A percentile compares a stretch with the other conserved stretches of the same genome.
These are phyloP conservation scores for Saccharomyces hybrid DNA, from an alignment of 1,139 yeast genomes.

Conservation along the genomic window DNA sequence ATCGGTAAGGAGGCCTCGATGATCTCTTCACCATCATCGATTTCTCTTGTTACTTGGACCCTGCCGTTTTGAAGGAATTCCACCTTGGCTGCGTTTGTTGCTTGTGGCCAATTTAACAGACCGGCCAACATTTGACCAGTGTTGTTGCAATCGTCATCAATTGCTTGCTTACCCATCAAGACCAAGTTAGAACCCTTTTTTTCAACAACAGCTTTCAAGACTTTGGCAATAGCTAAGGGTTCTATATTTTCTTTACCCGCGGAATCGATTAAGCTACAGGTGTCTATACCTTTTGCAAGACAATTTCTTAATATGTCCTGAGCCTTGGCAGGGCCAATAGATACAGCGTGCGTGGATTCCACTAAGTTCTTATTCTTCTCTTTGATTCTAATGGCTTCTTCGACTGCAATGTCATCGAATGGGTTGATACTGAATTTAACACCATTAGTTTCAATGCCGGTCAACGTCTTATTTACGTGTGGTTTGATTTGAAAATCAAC, in stretches of 20 bases:
- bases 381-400: slow-evolving; percentile 78
- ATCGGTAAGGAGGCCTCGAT: slow-evolving; percentile 73
- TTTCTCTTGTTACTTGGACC: slow-evolving; percentile 79
- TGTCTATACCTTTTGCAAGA: slow-evolving; percentile 89
- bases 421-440: slow-evolving; percentile 93
- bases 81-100: slow-evolving; percentile 90
- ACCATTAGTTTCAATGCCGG: slow-evolving; percentile 85
- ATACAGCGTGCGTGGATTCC: slow-evolving; percentile 81
- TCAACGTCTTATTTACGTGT: slow-evolving; percentile 76
- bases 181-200: slow-evolving; percentile 67
- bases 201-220: slow-evolving; percentile 67
- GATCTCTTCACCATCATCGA: slow-evolving; percentile 91
- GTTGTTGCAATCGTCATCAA: slow-evolving; percentile 90
- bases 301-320: slow-evolving; percentile 87
- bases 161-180: slow-evolving; percentile 90
- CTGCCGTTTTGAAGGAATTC: slow-evolving; percentile 43
- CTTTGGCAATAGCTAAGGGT: slow-evolving; percentile 87
- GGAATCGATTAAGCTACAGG: slow-evolving; percentile 73
- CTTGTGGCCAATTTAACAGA: slow-evolving; percentile 92
- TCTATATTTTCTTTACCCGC: slow-evolving; percentile 60
- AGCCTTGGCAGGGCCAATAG: slow-evolving; percentile 81
- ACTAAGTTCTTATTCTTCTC: slow-evolving; percentile 65
- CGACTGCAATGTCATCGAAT: slow-evolving; percentile 93
- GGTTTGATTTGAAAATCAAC: slow-evolving; percentile 93
- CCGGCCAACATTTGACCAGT: slow-evolving; percentile 99